phyloP scores from a whole-genome alignment of 306 rosid species.

The Pachyrhizus erosus region DNA sequence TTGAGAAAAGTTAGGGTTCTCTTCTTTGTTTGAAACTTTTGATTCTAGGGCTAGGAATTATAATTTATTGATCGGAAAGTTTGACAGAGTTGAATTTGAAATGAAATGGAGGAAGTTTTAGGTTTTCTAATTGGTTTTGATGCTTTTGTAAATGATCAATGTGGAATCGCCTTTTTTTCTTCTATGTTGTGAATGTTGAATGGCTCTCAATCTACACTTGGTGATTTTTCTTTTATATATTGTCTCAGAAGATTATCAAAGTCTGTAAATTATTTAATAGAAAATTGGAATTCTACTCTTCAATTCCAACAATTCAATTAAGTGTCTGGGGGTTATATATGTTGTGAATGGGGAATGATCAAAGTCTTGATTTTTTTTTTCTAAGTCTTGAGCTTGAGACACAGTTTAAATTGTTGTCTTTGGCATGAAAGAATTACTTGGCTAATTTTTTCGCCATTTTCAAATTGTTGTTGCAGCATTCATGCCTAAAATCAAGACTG shows the following conservation, averaged over 20 bases:
- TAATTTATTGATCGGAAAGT: neutral
- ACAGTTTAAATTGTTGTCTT: neutral
- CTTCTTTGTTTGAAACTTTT: neutral
- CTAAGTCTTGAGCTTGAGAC: conserved; percentile 1
- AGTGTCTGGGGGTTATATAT: neutral
- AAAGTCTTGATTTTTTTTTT: neutral
- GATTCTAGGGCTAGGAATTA: neutral
- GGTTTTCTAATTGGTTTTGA: conserved; percentile 11
- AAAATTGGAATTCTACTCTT: conserved; percentile 28
- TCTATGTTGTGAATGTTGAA: neutral
- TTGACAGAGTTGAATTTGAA: neutral
- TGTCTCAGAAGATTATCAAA: neutral
- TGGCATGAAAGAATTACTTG: neutral
- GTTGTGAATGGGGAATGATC: conserved; percentile 5
- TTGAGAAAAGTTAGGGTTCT: conserved; percentile 8
- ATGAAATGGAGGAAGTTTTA: neutral
- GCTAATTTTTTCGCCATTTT: conserved; percentile 38
- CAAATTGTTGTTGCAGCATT: conserved; percentile 66
- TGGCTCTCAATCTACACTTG: neutral
- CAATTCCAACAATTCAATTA: neutral
- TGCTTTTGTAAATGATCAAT: neutral
- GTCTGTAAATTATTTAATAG: neutral
- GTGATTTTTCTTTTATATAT: neutral
- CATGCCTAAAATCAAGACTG: conserved; percentile 86
- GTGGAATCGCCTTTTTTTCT: neutral